Evolutionary conservation across 768 basidiomycete genomes (phyloP).

Genomic region (Kwoniella dendrophila): DNA sequence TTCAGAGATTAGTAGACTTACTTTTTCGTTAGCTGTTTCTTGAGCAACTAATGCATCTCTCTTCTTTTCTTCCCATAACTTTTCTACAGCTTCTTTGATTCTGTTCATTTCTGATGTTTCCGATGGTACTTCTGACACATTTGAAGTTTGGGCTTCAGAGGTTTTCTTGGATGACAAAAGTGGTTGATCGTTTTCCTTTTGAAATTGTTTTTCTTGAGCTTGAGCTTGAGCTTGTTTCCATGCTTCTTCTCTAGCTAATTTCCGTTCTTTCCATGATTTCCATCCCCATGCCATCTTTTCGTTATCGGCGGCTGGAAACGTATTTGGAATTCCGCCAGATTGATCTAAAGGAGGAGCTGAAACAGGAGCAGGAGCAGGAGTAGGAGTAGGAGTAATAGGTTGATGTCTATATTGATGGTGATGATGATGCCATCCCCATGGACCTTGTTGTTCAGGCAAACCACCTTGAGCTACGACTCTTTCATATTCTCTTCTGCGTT

Average conservation of each 20-base stretch:
- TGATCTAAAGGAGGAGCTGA: neutral
- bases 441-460: neutral
- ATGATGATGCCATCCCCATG: constrained; percentile 2
- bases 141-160: constrained; percentile 1
- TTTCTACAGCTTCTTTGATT: constrained; percentile 30
- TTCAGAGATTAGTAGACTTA: neutral
- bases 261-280: constrained; percentile 5
- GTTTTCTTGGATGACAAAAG: neutral
- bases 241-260: constrained; percentile 9
- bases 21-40: constrained; percentile 34
- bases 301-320: neutral
- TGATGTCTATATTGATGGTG: neutral
- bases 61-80: constrained; percentile 37
- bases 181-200: neutral
- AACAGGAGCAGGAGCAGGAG: neutral
- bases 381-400: neutral
- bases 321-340: neutral
- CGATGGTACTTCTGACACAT: neutral
- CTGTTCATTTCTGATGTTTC: constrained; percentile 20
- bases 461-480: constrained; percentile 4
- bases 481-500: constrained; percentile 14
- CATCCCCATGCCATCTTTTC: constrained; percentile 12
- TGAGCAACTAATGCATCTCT: constrained; percentile 20
- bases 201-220: neutral
- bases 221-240: neutral